These are phyloP conservation scores for Krasilnikovozyma curviuscula DNA, from an alignment of 768 basidiomycete genomes.

Conservation along the genomic window DNA sequence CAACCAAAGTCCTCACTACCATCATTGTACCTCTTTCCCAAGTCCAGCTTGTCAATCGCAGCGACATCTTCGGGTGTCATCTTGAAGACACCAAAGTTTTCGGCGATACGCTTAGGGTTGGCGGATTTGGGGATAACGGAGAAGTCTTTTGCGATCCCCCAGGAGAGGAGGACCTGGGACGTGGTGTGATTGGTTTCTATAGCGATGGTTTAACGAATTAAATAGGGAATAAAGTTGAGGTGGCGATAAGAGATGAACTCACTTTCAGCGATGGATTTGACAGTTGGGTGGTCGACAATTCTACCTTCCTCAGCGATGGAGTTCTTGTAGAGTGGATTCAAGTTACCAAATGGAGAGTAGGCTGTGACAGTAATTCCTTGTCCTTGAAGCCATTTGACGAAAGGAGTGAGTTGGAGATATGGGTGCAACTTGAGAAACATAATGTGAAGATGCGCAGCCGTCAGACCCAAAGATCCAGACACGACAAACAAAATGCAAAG, in stretches of 20 bases:
- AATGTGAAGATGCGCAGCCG: too few relatives aligned
- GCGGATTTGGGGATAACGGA: conserved; percentile 4
- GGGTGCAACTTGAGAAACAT: neutral
- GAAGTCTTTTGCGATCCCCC: conserved; percentile 4
- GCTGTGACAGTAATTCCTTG: conserved; percentile 6
- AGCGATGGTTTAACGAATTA: too few relatives aligned
- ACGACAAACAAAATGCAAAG: too few relatives aligned
- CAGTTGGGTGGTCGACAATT: conserved; percentile 7
- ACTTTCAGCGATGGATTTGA: conserved; percentile 2
- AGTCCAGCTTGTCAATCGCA: conserved; percentile 3
- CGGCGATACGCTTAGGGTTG: conserved; percentile 1
- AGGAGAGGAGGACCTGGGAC: conserved; percentile 1
- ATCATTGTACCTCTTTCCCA: conserved; percentile 2
- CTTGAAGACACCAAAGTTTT: conserved; percentile 7
- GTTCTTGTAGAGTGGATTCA: neutral
- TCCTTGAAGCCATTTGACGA: conserved; percentile 6
- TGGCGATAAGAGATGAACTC: neutral
- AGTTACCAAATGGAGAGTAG: conserved; percentile 8
- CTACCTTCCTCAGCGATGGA: conserved; percentile 1
- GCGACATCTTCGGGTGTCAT: neutral
- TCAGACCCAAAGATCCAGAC: too few relatives aligned
- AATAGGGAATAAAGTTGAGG: too few relatives aligned
- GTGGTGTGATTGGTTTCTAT: conserved; percentile 3
- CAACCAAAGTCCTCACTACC: conserved; percentile 1
- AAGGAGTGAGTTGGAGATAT: conserved; percentile 4